Conservation (phyloP, 345 rosid species). For the Bruguiera sexangula region DNA sequence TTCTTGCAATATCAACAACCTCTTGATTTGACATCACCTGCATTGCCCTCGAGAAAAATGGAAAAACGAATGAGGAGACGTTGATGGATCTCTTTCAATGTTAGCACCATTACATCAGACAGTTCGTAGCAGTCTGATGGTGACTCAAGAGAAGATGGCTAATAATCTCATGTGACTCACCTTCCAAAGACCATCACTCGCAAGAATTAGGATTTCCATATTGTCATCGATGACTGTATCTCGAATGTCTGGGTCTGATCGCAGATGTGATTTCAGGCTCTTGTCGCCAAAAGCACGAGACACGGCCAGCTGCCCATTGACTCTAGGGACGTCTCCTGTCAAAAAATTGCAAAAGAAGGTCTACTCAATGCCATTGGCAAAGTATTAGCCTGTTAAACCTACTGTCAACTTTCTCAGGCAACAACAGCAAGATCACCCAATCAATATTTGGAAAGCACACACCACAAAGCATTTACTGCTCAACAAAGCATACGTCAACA, state of each 20-base stretch:
- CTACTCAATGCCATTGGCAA: constrained; percentile 3
- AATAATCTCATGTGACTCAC: constrained; percentile 32
- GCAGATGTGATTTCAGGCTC: constrained; percentile 62
- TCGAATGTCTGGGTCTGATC: constrained; percentile 60
- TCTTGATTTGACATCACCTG: constrained; percentile 80
- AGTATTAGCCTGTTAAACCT: background rate
- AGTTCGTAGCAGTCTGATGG: no score
- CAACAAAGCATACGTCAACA: no score
- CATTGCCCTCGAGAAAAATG: constrained; percentile 13
- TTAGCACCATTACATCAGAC: background rate
- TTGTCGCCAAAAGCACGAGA: constrained; percentile 78
- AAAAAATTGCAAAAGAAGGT: constrained; percentile 9
- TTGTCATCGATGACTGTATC: constrained; percentile 30
- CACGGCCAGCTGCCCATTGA: constrained; percentile 72
- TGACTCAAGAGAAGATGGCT: background rate
- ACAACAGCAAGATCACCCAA: constrained; percentile 1
- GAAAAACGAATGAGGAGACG: background rate
- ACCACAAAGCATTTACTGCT: no score
- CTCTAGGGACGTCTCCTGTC: constrained; percentile 77
- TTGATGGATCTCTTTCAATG: background rate
- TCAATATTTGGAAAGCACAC: background rate
- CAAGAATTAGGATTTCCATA: constrained; percentile 49
- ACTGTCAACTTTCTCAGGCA: constrained; percentile 3
- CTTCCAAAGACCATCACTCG: constrained; percentile 77
- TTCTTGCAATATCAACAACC: constrained; percentile 66